Base-by-base conservation (phyloP, 257 asterid genomes). In the Rhazya stricta region DNA sequence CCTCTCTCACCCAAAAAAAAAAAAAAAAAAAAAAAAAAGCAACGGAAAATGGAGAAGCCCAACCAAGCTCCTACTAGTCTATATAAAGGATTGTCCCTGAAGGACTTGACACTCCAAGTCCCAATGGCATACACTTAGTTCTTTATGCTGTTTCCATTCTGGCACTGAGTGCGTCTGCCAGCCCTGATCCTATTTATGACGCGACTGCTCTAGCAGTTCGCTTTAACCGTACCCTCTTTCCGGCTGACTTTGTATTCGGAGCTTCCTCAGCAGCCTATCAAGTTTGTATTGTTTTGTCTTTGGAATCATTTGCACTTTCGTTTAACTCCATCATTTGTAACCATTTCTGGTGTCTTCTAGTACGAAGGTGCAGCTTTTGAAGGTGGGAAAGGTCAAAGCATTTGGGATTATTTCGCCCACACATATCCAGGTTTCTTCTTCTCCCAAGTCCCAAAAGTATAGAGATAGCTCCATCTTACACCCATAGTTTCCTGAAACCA, bases 291-390 rank as follows among this genome's bases (percentile, higher is more conserved):
- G 0, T 0, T 56, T 9, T 56, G 8, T n/a, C 63, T n/a, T n/a
- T n/a, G n/a, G n/a, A n/a, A n/a, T n/a, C n/a, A n/a, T n/a, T n/a
- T n/a, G n/a, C n/a, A n/a, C n/a, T n/a, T 48, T 12, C 13, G 3
- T 13, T 1, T 48, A 8, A 13, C 1, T 48, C 6, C 1, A 0
- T 13, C n/a, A 15, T 60, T 10, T 27, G 16, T 12, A 18, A 19
- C 25, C 4, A 27, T 12, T 13, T 23, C 29, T 7, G 12, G 12
- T 4, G 12, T 11, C 7, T 11, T 58, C 7, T 73, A 82, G 85
- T 62, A 75, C 42, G 85, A 82, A 82, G 85, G 85, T 60, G 85
- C 79, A 21, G 61, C 79, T 23, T 74, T 65, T 76, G 79, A 57
- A 58, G 45, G 76, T 67, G 85, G 85, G 6, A 82, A 67, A 76